Percentiles rank a stretch among this genome's conserved stretches.
Evolutionary conservation across 2,329 filamentous ascomycete genomes (phyloP).

Genomic region (Ambrosiella cleistominuta): DNA sequence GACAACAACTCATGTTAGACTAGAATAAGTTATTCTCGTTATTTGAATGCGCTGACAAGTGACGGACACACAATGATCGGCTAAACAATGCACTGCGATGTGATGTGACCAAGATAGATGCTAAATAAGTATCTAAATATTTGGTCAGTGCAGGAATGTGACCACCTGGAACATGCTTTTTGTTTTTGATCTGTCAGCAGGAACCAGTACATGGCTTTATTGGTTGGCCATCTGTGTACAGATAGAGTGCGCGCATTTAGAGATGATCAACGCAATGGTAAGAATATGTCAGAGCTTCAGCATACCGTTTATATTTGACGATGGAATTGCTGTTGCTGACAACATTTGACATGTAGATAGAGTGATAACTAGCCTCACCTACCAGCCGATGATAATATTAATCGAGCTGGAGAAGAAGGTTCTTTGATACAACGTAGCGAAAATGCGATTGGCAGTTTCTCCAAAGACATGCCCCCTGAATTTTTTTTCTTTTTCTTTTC

Average conservation of each 20-base stretch:
- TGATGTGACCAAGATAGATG: neutral
- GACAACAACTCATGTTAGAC: no score
- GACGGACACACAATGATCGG: neutral
- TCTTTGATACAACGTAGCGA: neutral
- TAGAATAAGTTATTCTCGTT: neutral
- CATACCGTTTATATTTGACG: no score
- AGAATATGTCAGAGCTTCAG: no score
- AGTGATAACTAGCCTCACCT: neutral
- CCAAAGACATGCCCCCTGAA: neutral
- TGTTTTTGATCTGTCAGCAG: no score
- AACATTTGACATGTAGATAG: no score
- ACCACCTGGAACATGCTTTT: no score
- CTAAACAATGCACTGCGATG: neutral
- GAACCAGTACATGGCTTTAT: no score
- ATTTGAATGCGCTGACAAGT: neutral
- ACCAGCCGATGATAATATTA: neutral
- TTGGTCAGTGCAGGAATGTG: neutral
- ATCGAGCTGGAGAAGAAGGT: neutral
- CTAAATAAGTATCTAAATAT: neutral
- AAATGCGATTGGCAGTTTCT: neutral
- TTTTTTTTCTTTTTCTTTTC: neutral
- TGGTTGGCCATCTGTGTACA: no score
- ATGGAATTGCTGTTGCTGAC: no score
- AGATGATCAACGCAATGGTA: no score
- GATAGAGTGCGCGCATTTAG: no score